phyloP scores from a whole-genome alignment of 2,329 filamentous ascomycete species.

The Sclerotinia borealis region DNA sequence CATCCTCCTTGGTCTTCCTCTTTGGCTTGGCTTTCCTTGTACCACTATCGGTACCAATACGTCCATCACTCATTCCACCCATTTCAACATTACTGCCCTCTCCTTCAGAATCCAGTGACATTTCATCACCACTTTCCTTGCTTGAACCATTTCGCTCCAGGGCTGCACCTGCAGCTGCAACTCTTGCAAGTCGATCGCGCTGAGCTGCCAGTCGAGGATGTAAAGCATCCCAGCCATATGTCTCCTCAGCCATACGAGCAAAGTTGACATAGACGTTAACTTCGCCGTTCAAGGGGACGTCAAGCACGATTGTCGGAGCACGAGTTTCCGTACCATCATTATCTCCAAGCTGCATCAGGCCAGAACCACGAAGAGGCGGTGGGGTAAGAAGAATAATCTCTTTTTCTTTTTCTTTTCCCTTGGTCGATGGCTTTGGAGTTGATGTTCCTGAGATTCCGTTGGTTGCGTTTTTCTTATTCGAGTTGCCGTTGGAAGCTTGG shows the following conservation, averaged over 20 bases:
- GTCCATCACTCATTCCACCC: constrained; percentile 57
- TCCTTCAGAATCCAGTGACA: constrained; percentile 65
- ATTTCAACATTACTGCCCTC: constrained; percentile 89
- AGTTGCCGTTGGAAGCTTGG: constrained; percentile 3
- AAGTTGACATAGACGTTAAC: constrained; percentile 94
- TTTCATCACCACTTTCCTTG: constrained; percentile 71
- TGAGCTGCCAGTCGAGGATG: constrained; percentile 88
- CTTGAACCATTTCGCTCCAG: constrained; percentile 69
- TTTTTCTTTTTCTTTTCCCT: constrained; percentile 35
- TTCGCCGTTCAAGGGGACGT: constrained; percentile 68
- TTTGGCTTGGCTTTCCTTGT: constrained; percentile 59
- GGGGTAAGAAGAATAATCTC: constrained; percentile 34
- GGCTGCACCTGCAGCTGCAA: constrained; percentile 81
- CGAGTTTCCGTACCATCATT: constrained; percentile 49
- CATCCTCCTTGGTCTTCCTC: constrained; percentile 72
- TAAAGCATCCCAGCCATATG: constrained; percentile 89
- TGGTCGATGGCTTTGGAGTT: constrained; percentile 49
- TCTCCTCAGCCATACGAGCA: constrained; percentile 84
- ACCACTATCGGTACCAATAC: constrained; percentile 54
- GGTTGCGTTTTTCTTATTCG: constrained; percentile 36
- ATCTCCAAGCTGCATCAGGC: constrained; percentile 53
- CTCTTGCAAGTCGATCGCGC: constrained; percentile 77
- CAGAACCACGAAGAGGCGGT: constrained; percentile 55
- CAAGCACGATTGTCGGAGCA: constrained; percentile 75
- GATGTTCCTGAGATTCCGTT: constrained; percentile 43